Evolutionary conservation across 2,329 filamentous ascomycete species (phyloP).

Genomic region (Rhynchosporium graminicola): DNA sequence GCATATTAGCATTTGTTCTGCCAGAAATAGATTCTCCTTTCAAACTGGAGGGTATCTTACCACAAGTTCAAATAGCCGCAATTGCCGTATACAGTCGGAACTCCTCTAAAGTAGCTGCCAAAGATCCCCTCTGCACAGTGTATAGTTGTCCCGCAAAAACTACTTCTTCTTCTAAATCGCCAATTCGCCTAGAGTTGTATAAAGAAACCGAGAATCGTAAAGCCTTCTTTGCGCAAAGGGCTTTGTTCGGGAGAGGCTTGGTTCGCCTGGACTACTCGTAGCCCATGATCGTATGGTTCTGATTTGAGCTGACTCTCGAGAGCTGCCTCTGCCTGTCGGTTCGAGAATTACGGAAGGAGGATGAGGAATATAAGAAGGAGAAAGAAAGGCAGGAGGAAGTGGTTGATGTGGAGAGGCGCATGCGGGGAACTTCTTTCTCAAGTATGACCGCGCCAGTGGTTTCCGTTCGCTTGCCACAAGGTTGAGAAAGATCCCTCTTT

Average conservation of each 20-base stretch:
- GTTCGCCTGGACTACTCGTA: conserved; percentile 37
- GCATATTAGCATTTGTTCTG: conserved; percentile 27
- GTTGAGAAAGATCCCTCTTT: conserved; percentile 1
- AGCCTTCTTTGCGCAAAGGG: conserved; percentile 32
- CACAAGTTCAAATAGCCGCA: conserved; percentile 30
- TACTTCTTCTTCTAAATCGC: conserved; percentile 24
- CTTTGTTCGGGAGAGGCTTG: conserved; percentile 30
- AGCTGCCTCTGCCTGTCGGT: conserved; percentile 10
- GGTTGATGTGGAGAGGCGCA: conserved; percentile 17
- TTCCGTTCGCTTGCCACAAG: conserved; percentile 15
- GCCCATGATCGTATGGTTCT: conserved; percentile 37
- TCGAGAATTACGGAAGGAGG: neutral
- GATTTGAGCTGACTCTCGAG: conserved; percentile 27
- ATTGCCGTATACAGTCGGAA: conserved; percentile 30
- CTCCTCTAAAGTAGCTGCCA: conserved; percentile 24
- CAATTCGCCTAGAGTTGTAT: conserved; percentile 24
- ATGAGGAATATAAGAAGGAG: neutral
- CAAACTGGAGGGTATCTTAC: conserved; percentile 17
- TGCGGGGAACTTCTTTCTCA: conserved; percentile 25
- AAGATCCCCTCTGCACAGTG: conserved; percentile 24
- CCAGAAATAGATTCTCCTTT: neutral
- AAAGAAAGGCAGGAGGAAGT: neutral
- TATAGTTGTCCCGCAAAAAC: conserved; percentile 25
- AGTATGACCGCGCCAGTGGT: conserved; percentile 22
- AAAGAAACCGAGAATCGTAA: conserved; percentile 30